Evolutionary conservation across 2,329 filamentous ascomycete species (phyloP).

Genomic region (Colletotrichum sp.): DNA sequence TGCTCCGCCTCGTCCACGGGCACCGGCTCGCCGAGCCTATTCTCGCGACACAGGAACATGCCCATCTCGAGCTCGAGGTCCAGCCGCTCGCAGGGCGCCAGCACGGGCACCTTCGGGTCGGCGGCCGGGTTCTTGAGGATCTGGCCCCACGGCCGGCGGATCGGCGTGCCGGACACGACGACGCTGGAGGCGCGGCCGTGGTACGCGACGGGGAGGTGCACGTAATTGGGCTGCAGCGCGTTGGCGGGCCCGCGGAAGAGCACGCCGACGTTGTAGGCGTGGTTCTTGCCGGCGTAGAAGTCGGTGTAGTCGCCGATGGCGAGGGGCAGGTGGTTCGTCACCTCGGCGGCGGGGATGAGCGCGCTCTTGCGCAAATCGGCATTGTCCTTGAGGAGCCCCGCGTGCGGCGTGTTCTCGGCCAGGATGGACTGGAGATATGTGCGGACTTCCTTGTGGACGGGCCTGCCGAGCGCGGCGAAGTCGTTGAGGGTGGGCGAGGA

Average conservation of each 20-base stretch:
- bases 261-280: slow-evolving; percentile 73
- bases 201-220: slow-evolving; percentile 80
- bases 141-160: slow-evolving; percentile 76
- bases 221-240: slow-evolving; percentile 82
- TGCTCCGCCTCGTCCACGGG: slow-evolving; percentile 70
- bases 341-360: slow-evolving; percentile 41
- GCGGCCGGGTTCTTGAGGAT: slow-evolving; percentile 58
- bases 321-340: slow-evolving; percentile 76
- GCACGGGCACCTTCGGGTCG: slow-evolving; percentile 60
- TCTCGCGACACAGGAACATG: slow-evolving; percentile 72
- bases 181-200: slow-evolving; percentile 80
- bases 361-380: slow-evolving; percentile 31
- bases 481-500: slow-evolving; percentile 66
- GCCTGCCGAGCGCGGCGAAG: slow-evolving; percentile 73
- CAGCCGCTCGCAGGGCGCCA: slow-evolving; percentile 64
- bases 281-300: slow-evolving; percentile 81
- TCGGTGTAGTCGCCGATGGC: slow-evolving; percentile 84
- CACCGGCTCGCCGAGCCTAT: slow-evolving; percentile 70
- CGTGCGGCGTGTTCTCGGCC: slow-evolving; percentile 54
- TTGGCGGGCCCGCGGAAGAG: slow-evolving; percentile 77
- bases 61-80: slow-evolving; percentile 83
- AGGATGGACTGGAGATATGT: slow-evolving; percentile 69
- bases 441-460: slow-evolving; percentile 73
- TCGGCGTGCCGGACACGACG: slow-evolving; percentile 74
- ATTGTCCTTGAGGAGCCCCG: slow-evolving; percentile 40